Percentiles rank a stretch among this genome's conserved stretches.
Conservation (phyloP, 306 rosid genomes). For the Corylus heterophylla region DNA sequence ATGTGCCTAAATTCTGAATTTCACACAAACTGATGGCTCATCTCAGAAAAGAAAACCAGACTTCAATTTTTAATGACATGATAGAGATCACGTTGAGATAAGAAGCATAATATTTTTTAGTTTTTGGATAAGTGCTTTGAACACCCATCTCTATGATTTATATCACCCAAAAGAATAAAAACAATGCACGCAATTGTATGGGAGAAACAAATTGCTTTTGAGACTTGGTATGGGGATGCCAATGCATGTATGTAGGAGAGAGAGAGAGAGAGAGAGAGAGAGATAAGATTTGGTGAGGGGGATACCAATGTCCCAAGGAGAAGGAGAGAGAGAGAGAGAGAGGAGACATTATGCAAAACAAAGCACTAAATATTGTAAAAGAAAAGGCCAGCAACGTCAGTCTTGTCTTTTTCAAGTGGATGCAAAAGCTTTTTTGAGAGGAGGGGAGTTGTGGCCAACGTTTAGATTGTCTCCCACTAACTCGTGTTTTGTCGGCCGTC, state of each 20-base stretch:
- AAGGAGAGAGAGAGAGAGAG: not conserved
- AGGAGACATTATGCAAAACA: slow-evolving; percentile 27
- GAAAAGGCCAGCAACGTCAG: slow-evolving; percentile 44
- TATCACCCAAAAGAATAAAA: slow-evolving; percentile 21
- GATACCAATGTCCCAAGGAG: slow-evolving; percentile 9
- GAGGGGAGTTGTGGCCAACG: slow-evolving; percentile 34
- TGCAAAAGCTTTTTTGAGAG: not conserved
- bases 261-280: not conserved
- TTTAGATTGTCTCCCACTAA: slow-evolving; percentile 65
- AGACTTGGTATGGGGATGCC: slow-evolving; percentile 3
- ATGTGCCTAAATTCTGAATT: too few species aligned
- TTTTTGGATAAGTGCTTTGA: slow-evolving; percentile 4
- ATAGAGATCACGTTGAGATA: too few species aligned
- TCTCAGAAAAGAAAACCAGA: too few species aligned
- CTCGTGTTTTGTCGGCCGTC: slow-evolving; percentile 67
- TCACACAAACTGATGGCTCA: too few species aligned
- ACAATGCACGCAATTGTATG: slow-evolving; percentile 41
- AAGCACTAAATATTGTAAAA: slow-evolving; percentile 37
- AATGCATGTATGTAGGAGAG: not conserved
- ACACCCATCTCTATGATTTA: slow-evolving; percentile 26
- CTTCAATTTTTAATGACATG: too few species aligned
- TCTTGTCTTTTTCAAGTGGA: slow-evolving; percentile 32
- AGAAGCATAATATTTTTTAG: too few species aligned
- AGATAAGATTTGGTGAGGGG: slow-evolving; percentile 19
- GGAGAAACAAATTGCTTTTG: slow-evolving; percentile 31